These are phyloP conservation scores for Colletotrichum aenigma DNA, from an alignment of 2,329 filamentous ascomycete species.

Conservation along the genomic window DNA sequence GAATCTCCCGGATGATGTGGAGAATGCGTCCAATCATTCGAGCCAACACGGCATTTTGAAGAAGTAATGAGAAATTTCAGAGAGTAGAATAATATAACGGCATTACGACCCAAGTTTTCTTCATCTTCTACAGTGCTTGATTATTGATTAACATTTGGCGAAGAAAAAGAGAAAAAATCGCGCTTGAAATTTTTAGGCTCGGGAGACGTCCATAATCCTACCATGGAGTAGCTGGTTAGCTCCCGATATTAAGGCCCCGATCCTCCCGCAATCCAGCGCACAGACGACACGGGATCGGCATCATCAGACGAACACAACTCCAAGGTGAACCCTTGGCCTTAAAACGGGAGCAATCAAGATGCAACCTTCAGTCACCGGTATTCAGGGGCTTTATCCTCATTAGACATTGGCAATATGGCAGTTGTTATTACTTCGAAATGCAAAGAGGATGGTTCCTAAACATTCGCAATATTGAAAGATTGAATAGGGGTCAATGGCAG, in stretches of 20 bases:
- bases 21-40: conserved; percentile 4
- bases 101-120: not conserved
- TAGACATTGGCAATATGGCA: not conserved
- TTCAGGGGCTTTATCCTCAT: not conserved
- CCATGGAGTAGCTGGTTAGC: not conserved
- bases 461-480: not conserved
- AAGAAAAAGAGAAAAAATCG: not conserved
- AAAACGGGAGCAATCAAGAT: not conserved
- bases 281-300: not conserved
- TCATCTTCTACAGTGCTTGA: not conserved
- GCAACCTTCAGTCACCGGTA: not conserved
- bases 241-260: not conserved
- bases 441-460: not conserved
- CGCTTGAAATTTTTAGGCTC: not conserved
- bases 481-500: not conserved
- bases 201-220: not conserved
- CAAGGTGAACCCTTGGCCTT: not conserved
- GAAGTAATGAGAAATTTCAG: not conserved
- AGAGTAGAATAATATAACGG: not conserved
- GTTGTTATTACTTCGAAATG: not conserved
- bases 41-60: conserved; percentile 9
- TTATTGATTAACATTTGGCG: not conserved
- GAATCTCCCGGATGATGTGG: conserved; percentile 10
- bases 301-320: not conserved
- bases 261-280: not conserved